Percentiles rank a stretch among this genome's conserved stretches.
phyloP scores from a whole-genome alignment of 2,329 filamentous ascomycete species.

The Hypoxylon sp. region DNA sequence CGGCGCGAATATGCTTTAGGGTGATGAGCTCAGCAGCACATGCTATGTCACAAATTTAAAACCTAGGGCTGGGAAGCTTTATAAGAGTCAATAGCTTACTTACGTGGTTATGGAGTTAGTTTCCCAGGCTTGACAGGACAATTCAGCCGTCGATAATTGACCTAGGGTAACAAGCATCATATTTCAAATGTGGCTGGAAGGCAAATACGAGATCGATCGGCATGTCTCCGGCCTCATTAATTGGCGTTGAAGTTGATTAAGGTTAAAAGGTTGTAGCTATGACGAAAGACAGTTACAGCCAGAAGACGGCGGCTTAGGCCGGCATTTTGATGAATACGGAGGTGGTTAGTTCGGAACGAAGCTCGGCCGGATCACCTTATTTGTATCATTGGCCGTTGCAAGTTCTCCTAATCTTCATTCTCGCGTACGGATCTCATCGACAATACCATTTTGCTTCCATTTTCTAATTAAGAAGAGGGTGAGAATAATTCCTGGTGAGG shows the following conservation, averaged over 20 bases:
- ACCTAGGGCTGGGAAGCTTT: not conserved
- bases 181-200: slow-evolving; percentile 1
- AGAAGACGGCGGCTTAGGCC: slow-evolving; percentile 13
- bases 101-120: not conserved
- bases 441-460: not conserved
- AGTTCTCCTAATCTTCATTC: not conserved
- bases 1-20: too few relatives aligned
- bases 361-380: not conserved
- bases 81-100: not conserved
- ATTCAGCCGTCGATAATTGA: slow-evolving; percentile 3
- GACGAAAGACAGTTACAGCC: slow-evolving; percentile 14
- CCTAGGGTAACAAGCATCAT: not conserved
- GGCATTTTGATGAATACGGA: slow-evolving; percentile 6
- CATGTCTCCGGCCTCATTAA: slow-evolving; percentile 2
- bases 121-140: not conserved
- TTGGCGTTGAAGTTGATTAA: not conserved
- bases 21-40: slow-evolving; percentile 1
- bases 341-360: not conserved
- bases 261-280: too few relatives aligned
- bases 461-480: not conserved
- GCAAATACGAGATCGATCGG: slow-evolving; percentile 16
- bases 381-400: not conserved
- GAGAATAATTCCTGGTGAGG: not conserved
- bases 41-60: not conserved
- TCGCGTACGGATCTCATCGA: not conserved